phyloP scores from a whole-genome alignment of 2,329 filamentous ascomycete genomes.

The Colletotrichum cereale region DNA sequence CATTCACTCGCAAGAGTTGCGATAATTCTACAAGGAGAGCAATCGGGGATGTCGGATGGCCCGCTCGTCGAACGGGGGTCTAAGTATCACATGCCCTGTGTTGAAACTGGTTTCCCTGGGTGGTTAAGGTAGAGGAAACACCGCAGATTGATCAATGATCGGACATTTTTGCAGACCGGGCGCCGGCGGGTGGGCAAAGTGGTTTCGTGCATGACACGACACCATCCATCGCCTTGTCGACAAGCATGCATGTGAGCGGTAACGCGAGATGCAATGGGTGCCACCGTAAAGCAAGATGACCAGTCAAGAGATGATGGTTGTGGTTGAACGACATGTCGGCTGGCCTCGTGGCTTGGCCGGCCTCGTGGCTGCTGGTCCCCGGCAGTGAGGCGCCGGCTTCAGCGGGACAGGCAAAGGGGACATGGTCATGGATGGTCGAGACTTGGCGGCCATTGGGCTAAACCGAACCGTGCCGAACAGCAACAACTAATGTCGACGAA shows the following conservation, averaged over 20 bases:
- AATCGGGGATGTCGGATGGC: constrained; percentile 23
- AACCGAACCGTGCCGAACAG: not conserved
- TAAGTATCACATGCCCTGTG: constrained; percentile 12
- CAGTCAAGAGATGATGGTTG: not conserved
- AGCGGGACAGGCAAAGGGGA: not conserved
- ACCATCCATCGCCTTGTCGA: constrained; percentile 19
- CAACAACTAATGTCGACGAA: constrained; percentile 4
- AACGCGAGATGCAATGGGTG: constrained; percentile 12
- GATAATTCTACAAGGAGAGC: constrained; percentile 7
- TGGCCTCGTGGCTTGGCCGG: constrained; percentile 35
- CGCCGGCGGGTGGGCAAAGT: constrained; percentile 21
- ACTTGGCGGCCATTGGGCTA: constrained; percentile 2
- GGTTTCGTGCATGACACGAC: constrained; percentile 38
- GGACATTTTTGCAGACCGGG: constrained; percentile 24
- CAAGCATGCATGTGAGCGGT: constrained; percentile 28
- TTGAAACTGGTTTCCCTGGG: constrained; percentile 34
- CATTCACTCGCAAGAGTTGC: constrained; percentile 17
- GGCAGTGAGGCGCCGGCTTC: constrained; percentile 11
- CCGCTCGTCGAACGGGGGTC: constrained; percentile 24
- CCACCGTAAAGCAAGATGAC: constrained; percentile 13
- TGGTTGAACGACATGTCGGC: constrained; percentile 30
- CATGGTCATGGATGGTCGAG: not conserved
- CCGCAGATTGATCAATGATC: constrained; percentile 33
- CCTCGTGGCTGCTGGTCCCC: constrained; percentile 34
- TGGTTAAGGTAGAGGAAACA: constrained; percentile 19